Percentiles rank a stretch among this genome's conserved stretches.
These are phyloP conservation scores for Puccinia brachypodii DNA, from an alignment of 1,284 basidiomycete genomes.

Conservation along the genomic window DNA sequence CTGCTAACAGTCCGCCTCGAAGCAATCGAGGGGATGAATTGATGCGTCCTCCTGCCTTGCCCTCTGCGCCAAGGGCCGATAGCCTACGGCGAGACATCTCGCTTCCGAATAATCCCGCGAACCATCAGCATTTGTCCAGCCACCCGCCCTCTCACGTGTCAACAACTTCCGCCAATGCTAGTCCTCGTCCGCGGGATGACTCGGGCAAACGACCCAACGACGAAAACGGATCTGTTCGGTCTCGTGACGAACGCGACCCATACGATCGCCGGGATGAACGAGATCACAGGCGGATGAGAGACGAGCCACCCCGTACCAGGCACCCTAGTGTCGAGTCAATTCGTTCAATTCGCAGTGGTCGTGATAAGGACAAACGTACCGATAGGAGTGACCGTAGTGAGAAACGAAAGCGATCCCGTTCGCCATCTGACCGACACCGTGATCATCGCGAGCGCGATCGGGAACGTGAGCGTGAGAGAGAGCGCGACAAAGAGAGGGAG, in stretches of 20 bases:
- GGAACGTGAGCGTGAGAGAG: conserved; percentile 52
- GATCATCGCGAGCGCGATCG: conserved; percentile 52
- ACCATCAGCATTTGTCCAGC: conserved; percentile 21
- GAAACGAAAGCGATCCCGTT: conserved; percentile 43
- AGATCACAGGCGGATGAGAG: conserved; percentile 57
- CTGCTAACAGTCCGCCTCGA: background rate
- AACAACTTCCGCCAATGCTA: background rate
- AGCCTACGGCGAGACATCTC: conserved; percentile 17
- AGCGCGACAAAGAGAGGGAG: conserved; percentile 54
- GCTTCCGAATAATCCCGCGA: background rate
- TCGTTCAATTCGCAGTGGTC: conserved; percentile 29
- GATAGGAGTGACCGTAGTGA: conserved; percentile 49
- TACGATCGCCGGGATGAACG: conserved; percentile 35
- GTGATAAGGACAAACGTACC: conserved; percentile 40
- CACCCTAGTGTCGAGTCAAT: conserved; percentile 51
- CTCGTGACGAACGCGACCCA: conserved; percentile 37
- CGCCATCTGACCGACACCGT: conserved; percentile 51
- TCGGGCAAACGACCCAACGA: background rate
- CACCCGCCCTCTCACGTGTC: conserved; percentile 26
- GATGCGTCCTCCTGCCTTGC: conserved; percentile 38
- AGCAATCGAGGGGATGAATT: conserved; percentile 15
- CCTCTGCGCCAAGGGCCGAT: conserved; percentile 40
- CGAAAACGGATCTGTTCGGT: conserved; percentile 2
- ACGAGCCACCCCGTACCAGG: conserved; percentile 52
- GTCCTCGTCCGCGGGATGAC: conserved; percentile 31